Percentiles rank a stretch among this genome's conserved stretches.
Evolutionary conservation across 2,329 filamentous ascomycete species (phyloP).

Genomic region (Teratosphaeria pseudoeucalypti): DNA sequence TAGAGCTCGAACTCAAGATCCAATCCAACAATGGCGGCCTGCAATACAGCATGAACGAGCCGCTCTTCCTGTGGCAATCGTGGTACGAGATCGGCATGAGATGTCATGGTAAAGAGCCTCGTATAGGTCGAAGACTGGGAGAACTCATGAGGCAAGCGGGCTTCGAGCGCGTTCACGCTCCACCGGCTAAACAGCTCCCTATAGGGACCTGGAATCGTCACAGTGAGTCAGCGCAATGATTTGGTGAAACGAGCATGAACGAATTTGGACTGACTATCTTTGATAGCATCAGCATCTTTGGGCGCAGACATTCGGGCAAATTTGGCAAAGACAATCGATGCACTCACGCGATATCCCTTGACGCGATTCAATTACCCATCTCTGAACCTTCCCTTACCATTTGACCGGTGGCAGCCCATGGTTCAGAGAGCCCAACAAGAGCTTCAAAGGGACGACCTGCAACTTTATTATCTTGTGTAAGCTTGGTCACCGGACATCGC

Average conservation of each 20-base stretch:
- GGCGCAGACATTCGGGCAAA: conserved; percentile 3
- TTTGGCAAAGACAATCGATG: conserved; percentile 2
- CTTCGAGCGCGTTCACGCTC: conserved; percentile 7
- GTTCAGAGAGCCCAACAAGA: conserved; percentile 2
- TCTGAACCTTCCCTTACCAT: neutral
- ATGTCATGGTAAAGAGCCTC: conserved; percentile 13
- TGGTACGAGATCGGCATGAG: conserved; percentile 11
- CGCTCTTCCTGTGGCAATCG: conserved; percentile 17
- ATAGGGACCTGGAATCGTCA: conserved; percentile 7
- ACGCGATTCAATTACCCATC: neutral
- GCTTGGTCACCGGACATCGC: neutral
- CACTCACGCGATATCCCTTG: conserved; percentile 6
- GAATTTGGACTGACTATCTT: neutral
- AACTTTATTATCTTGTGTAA: conserved; percentile 4
- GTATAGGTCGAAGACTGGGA: conserved; percentile 10
- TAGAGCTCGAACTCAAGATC: conserved; percentile 76
- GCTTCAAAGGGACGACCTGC: conserved; percentile 4
- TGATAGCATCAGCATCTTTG: conserved; percentile 1
- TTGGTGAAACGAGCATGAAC: neutral
- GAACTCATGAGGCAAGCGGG: conserved; percentile 11
- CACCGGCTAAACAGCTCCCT: neutral
- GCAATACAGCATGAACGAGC: conserved; percentile 3
- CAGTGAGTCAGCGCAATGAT: neutral
- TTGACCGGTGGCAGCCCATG: conserved; percentile 1
- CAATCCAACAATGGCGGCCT: conserved; percentile 71